Evolutionary conservation across 306 rosid species (phyloP).

Genomic region (Begonia loranthoides): DNA sequence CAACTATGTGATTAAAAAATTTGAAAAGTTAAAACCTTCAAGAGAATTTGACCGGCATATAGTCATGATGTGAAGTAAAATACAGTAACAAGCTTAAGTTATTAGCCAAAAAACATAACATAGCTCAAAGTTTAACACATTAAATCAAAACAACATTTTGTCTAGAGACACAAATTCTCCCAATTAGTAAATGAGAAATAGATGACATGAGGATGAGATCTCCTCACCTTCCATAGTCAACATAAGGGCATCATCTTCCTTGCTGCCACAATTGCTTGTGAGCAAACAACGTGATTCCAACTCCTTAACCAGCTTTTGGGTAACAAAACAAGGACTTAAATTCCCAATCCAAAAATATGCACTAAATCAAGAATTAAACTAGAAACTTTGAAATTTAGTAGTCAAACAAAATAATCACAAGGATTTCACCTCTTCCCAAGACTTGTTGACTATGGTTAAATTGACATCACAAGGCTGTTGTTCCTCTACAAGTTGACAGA

Average conservation of each 20-base stretch:
- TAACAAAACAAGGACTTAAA: constrained; percentile 13
- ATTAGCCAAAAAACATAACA: no score
- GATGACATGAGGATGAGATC: no score
- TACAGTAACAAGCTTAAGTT: no score
- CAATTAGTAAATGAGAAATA: no score
- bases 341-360: constrained; percentile 14
- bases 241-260: constrained; percentile 20
- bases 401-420: not conserved
- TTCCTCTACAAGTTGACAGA: constrained; percentile 45
- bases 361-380: constrained; percentile 6
- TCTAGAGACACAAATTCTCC: no score
- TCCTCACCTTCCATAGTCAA: constrained; percentile 32
- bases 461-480: constrained; percentile 59
- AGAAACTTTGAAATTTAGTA: not conserved
- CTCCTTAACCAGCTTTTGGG: constrained; percentile 49
- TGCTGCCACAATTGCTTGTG: constrained; percentile 31
- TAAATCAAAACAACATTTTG: no score
- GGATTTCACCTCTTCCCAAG: constrained; percentile 57
- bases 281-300: constrained; percentile 48
- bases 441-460: constrained; percentile 48
- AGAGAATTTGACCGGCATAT: no score
- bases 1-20: no score
- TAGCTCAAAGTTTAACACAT: no score
- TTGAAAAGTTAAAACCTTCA: no score
- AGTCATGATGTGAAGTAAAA: no score